Base-by-base conservation (phyloP, 306 rosid species). In the Prunus kanzakura region DNA sequence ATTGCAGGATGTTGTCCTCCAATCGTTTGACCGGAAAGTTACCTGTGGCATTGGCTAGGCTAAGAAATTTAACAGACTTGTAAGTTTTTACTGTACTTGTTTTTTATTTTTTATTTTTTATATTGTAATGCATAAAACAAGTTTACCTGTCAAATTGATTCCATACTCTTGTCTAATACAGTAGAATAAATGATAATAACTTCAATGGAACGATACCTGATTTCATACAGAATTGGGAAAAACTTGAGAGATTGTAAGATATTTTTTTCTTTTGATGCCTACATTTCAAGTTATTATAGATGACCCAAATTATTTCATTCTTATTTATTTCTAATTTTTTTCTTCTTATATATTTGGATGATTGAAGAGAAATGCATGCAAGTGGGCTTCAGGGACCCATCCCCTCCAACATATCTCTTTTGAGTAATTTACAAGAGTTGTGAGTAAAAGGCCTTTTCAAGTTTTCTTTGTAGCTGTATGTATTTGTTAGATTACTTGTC, bases 371-470 rank as follows among this genome's bases (percentile, higher is more conserved):
- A 75, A 85, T 94, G 82, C 90, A 83, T 81, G 97, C 86, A 41
- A 91, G 95, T 85, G 98, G 98, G 88, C 88, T 94, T 77, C 84
- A 83, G 75, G 98, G 98, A 76, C 93, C 95, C 62, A 90, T 90
- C 78, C 96, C 97, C 6, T 77, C 87, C 66, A 83, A 80, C 22
- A 82, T 94, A 74, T 90, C 93, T 64, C 86, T 78, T 64, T 78
- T 94, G 89, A 82, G 41, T 73, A 85, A 85, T 64, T 79, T 94
- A 78, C 1, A 2, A 54, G 79, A 69, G 68, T 51, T 94, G 98
- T 94, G 84, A 90, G 97, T 87, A 49, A 30, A 83, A 69, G 1
- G 32, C 67, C 78, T 77, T 49, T 70, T 75, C 27, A 4, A 47
- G 11, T 46, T 75, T 43, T 57, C 2, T 58, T 49, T 0, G n/a